Conservation (phyloP, 495 filamentous ascomycete genomes). For the Lepidopterella palustris region DNA sequence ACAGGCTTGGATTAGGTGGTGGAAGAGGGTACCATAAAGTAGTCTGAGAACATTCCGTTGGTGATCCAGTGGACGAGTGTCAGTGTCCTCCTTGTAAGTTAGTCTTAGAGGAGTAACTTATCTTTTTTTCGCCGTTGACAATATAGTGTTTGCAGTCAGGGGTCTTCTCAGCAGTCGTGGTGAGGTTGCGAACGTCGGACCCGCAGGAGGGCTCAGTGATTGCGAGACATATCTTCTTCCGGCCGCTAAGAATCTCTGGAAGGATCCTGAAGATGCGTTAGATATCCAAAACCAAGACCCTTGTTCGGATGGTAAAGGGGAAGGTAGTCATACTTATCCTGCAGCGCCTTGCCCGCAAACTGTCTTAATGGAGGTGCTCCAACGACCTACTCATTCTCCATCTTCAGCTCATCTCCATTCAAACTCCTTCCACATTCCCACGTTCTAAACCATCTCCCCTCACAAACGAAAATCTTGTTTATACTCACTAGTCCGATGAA, state of each 20-base stretch:
- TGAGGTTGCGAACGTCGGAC: slow-evolving; percentile 26
- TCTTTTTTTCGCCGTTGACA: slow-evolving; percentile 32
- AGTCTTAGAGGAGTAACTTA: not conserved
- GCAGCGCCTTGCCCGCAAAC: slow-evolving; percentile 13
- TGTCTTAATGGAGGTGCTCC: slow-evolving; percentile 17
- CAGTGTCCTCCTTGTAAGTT: not conserved
- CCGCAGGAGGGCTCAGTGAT: slow-evolving; percentile 28
- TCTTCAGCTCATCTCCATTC: not conserved
- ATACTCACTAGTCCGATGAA: slow-evolving; percentile 17
- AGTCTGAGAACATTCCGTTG: slow-evolving; percentile 30
- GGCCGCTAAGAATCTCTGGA: slow-evolving; percentile 24
- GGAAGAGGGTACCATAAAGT: slow-evolving; percentile 17
- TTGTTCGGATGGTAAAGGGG: not conserved
- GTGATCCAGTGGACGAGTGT: slow-evolving; percentile 22
- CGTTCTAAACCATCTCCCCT: too few species aligned
- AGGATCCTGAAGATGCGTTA: slow-evolving; percentile 7
- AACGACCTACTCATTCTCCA: slow-evolving; percentile 2
- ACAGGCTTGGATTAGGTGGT: too few species aligned
- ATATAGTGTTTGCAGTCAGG: slow-evolving; percentile 26
- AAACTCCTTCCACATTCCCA: too few species aligned
- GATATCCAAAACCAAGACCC: not conserved
- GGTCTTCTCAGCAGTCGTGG: slow-evolving; percentile 22
- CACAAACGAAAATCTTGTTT: not conserved
- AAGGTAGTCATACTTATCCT: slow-evolving; percentile 6
- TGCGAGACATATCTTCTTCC: slow-evolving; percentile 30